These are phyloP conservation scores for Flaveria bidentis DNA, from an alignment of 129 eudicot species.

Conservation along the genomic window DNA sequence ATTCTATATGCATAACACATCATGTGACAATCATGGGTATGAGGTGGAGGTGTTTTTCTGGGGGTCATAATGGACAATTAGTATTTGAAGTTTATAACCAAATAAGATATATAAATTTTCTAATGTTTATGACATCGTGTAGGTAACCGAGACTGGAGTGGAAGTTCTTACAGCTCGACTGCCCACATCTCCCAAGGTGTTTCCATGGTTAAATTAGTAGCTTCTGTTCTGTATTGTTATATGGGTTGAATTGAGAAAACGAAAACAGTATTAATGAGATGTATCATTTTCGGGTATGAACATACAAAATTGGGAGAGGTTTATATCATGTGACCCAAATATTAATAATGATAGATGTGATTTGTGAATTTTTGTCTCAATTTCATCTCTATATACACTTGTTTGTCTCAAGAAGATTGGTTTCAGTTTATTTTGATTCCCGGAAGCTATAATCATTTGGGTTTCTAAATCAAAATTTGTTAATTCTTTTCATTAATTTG, in stretches of 20 bases:
- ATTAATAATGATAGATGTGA: slow-evolving; percentile 30
- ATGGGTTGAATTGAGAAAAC: slow-evolving; percentile 7
- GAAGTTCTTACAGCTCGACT: slow-evolving; percentile 93
- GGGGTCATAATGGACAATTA: background rate
- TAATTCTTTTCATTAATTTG: too few species aligned
- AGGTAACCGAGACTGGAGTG: slow-evolving; percentile 96
- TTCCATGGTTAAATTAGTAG: slow-evolving; percentile 69
- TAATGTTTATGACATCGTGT: slow-evolving; percentile 16
- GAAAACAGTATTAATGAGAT: slow-evolving; percentile 16
- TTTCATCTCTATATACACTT: background rate
- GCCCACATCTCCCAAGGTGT: slow-evolving; percentile 83
- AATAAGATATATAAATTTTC: background rate
- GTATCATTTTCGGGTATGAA: slow-evolving; percentile 31
- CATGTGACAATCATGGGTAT: background rate
- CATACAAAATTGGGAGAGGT: background rate
- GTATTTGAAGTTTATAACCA: background rate
- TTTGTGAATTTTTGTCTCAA: slow-evolving; percentile 26
- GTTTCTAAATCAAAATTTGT: background rate
- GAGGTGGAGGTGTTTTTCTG: background rate
- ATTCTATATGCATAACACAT: background rate
- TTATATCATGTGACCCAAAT: slow-evolving; percentile 12
- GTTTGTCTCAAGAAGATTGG: slow-evolving; percentile 16
- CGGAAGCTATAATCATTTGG: background rate
- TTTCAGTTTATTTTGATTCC: background rate
- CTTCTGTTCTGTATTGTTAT: background rate